Conservation (phyloP, 495 filamentous ascomycete genomes). For the Penicillium coprophilum region DNA sequence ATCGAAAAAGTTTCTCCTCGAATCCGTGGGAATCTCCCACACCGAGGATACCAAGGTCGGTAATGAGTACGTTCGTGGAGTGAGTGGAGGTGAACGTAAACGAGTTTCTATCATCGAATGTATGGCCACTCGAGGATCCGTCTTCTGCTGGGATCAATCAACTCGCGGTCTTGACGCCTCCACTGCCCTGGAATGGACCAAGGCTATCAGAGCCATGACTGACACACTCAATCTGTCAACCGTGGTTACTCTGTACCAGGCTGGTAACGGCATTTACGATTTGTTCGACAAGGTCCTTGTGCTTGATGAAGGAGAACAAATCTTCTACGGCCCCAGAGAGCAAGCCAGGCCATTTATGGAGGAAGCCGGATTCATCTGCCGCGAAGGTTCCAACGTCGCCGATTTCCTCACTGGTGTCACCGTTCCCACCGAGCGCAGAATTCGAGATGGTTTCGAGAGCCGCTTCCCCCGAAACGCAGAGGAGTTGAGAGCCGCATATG, state of each 20-base stretch:
- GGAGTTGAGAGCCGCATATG: constrained; percentile 38
- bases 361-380: constrained; percentile 62
- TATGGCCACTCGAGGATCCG: constrained; percentile 57
- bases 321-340: constrained; percentile 59
- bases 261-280: constrained; percentile 62
- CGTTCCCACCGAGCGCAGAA: constrained; percentile 62
- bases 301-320: constrained; percentile 61
- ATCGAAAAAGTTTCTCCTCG: constrained; percentile 66
- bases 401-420: constrained; percentile 72
- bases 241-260: constrained; percentile 59
- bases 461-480: constrained; percentile 50
- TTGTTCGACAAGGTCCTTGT: constrained; percentile 68
- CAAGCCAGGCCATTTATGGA: constrained; percentile 67
- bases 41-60: constrained; percentile 80
- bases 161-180: constrained; percentile 61
- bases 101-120: constrained; percentile 68
- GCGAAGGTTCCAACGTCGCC: constrained; percentile 65
- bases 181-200: constrained; percentile 58
- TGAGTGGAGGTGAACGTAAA: constrained; percentile 84
- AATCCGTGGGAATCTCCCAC: constrained; percentile 73
- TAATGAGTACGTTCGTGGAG: constrained; percentile 72
- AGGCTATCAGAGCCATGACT: constrained; percentile 48
- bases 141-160: constrained; percentile 63
- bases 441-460: constrained; percentile 52
- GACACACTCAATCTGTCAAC: constrained; percentile 47